Evolutionary conservation across 805 yeast genomes (phyloP).

Genomic region (Barnettozyma salicaria): DNA sequence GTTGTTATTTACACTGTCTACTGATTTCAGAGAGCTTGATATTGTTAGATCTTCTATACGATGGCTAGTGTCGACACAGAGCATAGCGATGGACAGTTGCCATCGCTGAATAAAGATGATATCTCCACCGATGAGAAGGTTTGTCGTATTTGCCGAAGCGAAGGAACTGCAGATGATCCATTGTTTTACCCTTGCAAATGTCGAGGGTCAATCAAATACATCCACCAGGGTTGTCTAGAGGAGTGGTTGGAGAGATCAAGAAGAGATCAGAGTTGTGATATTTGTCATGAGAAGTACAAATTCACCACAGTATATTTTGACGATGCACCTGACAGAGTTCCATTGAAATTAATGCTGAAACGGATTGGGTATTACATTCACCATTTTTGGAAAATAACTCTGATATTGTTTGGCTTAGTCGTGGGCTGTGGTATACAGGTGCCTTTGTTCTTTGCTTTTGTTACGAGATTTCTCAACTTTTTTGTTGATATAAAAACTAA

Average conservation of each 20-base stretch:
- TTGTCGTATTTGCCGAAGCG: conserved; percentile 94
- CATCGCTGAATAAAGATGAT: not conserved
- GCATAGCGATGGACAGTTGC: not conserved
- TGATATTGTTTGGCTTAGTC: conserved; percentile 24
- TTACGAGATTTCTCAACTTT: conserved; percentile 50
- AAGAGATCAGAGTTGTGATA: conserved; percentile 70
- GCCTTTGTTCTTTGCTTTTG: conserved; percentile 53
- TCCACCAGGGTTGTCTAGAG: conserved; percentile 85
- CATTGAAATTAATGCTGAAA: conserved; percentile 41
- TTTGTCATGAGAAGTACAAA: conserved; percentile 71
- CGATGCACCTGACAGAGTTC: conserved; percentile 59
- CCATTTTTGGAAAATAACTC: conserved; percentile 13
- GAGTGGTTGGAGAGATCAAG: conserved; percentile 70
- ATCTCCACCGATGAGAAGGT: conserved; percentile 35
- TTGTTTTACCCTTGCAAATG: conserved; percentile 90
- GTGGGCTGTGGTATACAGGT: conserved; percentile 44
- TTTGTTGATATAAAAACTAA: conserved; percentile 50
- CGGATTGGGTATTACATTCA: conserved; percentile 29
- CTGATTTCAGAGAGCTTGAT: too few relatives aligned
- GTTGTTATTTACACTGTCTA: not conserved
- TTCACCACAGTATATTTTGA: conserved; percentile 62
- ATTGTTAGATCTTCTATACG: too few relatives aligned
- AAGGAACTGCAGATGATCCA: conserved; percentile 72
- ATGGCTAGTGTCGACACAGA: not conserved
- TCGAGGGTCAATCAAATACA: conserved; percentile 85